Evolutionary conservation across 352 stramenopile genomes (phyloP).

Genomic region (Aphanomyces stellatus): DNA sequence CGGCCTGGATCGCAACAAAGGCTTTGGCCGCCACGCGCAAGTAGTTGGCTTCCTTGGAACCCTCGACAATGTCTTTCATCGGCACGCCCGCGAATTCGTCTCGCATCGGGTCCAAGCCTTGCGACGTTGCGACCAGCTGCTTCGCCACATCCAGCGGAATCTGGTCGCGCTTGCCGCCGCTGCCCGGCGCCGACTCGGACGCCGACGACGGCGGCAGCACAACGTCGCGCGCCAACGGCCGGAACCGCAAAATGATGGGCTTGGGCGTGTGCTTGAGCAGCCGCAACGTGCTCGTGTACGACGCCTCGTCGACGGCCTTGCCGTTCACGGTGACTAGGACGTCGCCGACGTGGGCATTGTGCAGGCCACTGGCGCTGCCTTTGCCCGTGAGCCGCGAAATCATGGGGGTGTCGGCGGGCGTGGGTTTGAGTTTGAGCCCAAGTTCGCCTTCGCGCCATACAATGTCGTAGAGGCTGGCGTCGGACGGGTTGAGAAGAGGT

Average conservation of each 20-base stretch:
- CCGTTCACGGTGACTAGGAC: constrained; percentile 81
- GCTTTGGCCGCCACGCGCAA: constrained; percentile 74
- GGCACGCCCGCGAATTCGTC: constrained; percentile 67
- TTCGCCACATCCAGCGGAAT: constrained; percentile 74
- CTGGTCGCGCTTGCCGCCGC: constrained; percentile 29
- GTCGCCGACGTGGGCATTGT: constrained; percentile 75
- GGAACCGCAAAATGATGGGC: constrained; percentile 71
- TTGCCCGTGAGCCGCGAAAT: constrained; percentile 80
- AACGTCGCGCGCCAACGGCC: constrained; percentile 25
- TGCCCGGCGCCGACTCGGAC: neutral
- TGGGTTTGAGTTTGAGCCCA: constrained; percentile 79
- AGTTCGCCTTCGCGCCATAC: constrained; percentile 81
- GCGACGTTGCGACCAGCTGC: constrained; percentile 68
- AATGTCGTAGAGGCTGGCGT: constrained; percentile 67
- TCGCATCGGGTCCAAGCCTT: constrained; percentile 52
- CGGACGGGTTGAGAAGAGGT: neutral
- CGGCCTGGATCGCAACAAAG: constrained; percentile 54
- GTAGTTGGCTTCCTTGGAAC: constrained; percentile 65
- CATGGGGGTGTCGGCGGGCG: constrained; percentile 60
- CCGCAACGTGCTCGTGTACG: constrained; percentile 76
- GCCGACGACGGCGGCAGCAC: neutral
- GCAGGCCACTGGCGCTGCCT: constrained; percentile 66
- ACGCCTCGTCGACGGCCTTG: constrained; percentile 60
- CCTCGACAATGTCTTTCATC: constrained; percentile 66
- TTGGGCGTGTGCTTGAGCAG: constrained; percentile 85